A percentile compares a stretch with the other conserved stretches of the same genome.
phyloP scores from a whole-genome alignment of 2,329 filamentous ascomycete species.

The Fusarium tricinctum region DNA sequence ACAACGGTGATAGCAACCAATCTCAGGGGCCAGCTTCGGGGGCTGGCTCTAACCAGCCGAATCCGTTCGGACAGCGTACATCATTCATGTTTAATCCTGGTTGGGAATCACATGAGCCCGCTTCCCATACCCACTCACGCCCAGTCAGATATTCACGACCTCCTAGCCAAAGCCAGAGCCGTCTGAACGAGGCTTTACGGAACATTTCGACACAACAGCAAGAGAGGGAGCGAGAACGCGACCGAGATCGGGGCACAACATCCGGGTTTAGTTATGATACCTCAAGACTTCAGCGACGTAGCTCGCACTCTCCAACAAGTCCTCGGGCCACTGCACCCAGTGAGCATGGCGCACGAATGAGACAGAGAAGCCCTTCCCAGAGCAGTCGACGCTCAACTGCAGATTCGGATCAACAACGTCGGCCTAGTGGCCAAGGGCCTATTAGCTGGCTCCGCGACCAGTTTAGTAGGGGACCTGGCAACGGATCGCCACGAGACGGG shows the following conservation, averaged over 20 bases:
- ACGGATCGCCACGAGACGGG: constrained; percentile 50
- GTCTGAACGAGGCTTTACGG: constrained; percentile 52
- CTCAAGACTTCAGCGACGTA: constrained; percentile 55
- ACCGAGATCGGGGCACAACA: constrained; percentile 42
- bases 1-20: constrained; percentile 13
- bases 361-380: constrained; percentile 58
- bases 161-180: constrained; percentile 49
- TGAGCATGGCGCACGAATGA: constrained; percentile 53
- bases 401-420: constrained; percentile 51
- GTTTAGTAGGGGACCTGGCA: constrained; percentile 53
- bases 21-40: constrained; percentile 31
- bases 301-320: constrained; percentile 57
- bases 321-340: constrained; percentile 50
- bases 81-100: constrained; percentile 7
- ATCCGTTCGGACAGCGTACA: constrained; percentile 14
- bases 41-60: constrained; percentile 23
- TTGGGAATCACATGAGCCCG: constrained; percentile 11
- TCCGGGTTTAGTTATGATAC: constrained; percentile 53
- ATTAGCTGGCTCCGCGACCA: constrained; percentile 62
- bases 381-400: constrained; percentile 51
- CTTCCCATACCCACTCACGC: constrained; percentile 25
- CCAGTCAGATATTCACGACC: constrained; percentile 43
- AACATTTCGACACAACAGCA: constrained; percentile 50
- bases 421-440: constrained; percentile 54
- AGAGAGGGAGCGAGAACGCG: constrained; percentile 46